Evolutionary conservation across 345 rosid species (phyloP).

Genomic region (Syzygium grande): DNA sequence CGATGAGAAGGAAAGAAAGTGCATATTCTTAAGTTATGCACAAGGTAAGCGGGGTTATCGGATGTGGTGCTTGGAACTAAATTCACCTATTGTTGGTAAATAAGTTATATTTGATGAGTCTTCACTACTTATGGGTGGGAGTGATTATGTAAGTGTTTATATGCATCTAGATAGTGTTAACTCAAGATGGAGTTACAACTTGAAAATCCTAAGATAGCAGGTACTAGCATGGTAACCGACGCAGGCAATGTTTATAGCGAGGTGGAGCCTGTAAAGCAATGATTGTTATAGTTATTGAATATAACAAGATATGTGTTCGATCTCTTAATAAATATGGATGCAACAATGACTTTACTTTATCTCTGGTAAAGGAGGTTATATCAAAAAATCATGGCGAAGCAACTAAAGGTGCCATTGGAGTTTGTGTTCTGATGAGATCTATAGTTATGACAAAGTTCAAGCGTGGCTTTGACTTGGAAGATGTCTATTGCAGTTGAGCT

Average conservation of each 20-base stretch:
- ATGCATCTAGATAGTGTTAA: too few relatives aligned
- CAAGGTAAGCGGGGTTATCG: too few relatives aligned
- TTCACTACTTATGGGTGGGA: too few relatives aligned
- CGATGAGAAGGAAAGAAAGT: too few relatives aligned
- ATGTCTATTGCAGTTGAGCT: not conserved
- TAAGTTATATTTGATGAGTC: too few relatives aligned
- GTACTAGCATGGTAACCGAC: not conserved
- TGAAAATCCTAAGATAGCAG: too few relatives aligned
- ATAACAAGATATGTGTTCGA: accelerated
- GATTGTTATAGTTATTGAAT: not conserved
- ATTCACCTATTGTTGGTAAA: too few relatives aligned
- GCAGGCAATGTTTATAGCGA: not conserved
- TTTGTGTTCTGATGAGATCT: not conserved
- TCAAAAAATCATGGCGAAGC: not conserved
- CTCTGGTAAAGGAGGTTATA: not conserved
- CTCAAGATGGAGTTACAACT: too few relatives aligned
- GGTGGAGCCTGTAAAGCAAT: not conserved
- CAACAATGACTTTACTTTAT: not conserved
- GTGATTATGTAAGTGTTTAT: too few relatives aligned
- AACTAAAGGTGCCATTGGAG: not conserved
- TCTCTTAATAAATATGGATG: not conserved
- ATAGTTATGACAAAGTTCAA: not conserved
- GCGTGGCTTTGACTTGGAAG: not conserved
- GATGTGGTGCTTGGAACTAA: too few relatives aligned
- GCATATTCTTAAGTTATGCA: too few relatives aligned